Conservation (phyloP, 129 eudicot genomes). For the Escallonia herrerae region DNA sequence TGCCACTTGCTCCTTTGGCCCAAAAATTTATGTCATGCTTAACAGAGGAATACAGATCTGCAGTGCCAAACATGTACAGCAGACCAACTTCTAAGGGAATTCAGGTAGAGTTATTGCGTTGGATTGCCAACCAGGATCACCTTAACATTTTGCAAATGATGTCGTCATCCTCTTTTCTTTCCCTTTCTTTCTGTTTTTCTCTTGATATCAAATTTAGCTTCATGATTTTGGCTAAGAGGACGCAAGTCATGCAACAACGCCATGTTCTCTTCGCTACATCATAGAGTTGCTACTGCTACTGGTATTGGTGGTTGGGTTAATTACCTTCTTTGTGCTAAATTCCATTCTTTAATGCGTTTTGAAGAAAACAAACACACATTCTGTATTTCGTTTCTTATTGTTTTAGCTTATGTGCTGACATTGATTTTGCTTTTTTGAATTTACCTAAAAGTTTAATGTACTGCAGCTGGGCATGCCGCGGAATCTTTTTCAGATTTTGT, state of each 20-base stretch:
- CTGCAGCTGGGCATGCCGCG: slow-evolving; percentile 93
- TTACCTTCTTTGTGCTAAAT: not conserved
- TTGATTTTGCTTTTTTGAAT: slow-evolving; percentile 3
- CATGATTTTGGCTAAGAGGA: not conserved
- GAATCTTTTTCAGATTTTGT: slow-evolving; percentile 97
- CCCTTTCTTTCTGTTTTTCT: no score
- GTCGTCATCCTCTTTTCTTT: no score
- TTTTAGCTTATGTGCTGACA: not conserved
- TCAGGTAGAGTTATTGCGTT: no score
- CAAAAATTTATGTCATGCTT: no score
- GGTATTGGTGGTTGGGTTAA: not conserved
- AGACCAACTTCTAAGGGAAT: no score
- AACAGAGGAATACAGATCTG: no score
- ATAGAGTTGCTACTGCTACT: not conserved
- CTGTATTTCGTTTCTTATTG: not conserved
- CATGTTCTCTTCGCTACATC: not conserved
- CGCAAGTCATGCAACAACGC: no score
- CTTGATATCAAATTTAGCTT: not conserved
- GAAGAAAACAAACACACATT: not conserved
- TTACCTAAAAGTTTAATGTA: slow-evolving; percentile 17
- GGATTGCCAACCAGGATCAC: no score
- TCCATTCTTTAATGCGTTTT: not conserved
- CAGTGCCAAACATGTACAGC: no score
- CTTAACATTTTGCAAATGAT: no score
- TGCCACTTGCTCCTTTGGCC: no score